These are phyloP conservation scores for Dactylonectria estremocensis DNA, from an alignment of 2,329 filamentous ascomycete species.

Conservation along the genomic window DNA sequence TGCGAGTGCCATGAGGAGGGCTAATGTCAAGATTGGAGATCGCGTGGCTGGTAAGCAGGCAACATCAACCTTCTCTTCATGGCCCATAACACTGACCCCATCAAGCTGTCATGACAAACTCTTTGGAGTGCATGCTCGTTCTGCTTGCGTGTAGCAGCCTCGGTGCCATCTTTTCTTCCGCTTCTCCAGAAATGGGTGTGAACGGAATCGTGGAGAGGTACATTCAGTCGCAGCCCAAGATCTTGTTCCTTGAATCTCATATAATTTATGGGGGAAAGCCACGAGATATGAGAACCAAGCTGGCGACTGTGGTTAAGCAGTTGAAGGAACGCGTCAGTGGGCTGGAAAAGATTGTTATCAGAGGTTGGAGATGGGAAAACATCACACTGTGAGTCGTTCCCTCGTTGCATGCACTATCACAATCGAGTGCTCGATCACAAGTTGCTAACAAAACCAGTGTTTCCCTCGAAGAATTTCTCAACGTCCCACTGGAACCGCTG, in stretches of 20 bases:
- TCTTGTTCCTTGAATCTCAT: not conserved
- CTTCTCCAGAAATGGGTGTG: not conserved
- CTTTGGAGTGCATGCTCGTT: not conserved
- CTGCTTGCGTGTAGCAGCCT: not conserved
- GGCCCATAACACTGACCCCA: not conserved
- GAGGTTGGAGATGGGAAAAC: too few species aligned
- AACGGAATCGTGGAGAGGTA: constrained; percentile 5
- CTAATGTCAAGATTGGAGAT: not conserved
- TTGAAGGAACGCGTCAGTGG: not conserved
- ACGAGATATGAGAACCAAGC: not conserved
- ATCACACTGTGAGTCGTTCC: too few species aligned
- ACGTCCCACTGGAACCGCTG: not conserved
- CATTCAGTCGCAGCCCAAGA: not conserved
- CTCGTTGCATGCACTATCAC: too few species aligned
- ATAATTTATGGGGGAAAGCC: not conserved
- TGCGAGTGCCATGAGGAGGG: not conserved
- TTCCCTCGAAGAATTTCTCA: not conserved
- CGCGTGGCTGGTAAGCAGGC: not conserved
- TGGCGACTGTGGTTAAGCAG: not conserved
- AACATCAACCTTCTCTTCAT: not conserved
- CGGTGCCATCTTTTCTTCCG: constrained; percentile 3
- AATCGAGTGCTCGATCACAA: too few species aligned
- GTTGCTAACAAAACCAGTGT: too few species aligned
- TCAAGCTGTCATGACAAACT: constrained; percentile 7
- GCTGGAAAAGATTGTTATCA: not conserved